Percentiles rank a stretch among this genome's conserved stretches.
Conservation (phyloP, 352 stramenopile genomes). For the Phytophthora podocarpi region DNA sequence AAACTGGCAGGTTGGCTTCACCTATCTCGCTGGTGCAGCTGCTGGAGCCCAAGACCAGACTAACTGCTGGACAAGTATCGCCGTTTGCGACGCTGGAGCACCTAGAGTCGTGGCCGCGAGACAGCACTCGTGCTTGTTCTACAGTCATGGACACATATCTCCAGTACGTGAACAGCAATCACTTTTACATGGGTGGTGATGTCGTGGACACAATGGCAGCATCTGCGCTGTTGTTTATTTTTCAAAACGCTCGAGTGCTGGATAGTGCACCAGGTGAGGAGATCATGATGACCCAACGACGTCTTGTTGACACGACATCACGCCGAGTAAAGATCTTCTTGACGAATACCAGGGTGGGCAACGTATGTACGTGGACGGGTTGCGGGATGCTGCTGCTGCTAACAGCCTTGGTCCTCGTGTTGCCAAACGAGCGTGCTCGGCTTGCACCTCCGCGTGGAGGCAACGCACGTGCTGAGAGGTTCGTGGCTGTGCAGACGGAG, state of each 20-base stretch:
- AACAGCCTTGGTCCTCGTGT: conserved; percentile 50
- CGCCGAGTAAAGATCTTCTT: conserved; percentile 49
- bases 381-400: conserved; percentile 50
- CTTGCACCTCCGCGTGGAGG: conserved; percentile 50
- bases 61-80: conserved; percentile 11
- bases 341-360: conserved; percentile 64
- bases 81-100: conserved; percentile 22
- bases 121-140: conserved; percentile 10
- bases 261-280: conserved; percentile 23
- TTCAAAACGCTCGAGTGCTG: conserved; percentile 52
- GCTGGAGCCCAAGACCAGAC: conserved; percentile 34
- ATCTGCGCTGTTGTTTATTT: conserved; percentile 55
- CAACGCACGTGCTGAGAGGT: conserved; percentile 65
- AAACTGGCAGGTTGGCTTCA: background rate
- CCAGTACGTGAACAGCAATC: conserved; percentile 31
- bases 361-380: conserved; percentile 51
- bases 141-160: conserved; percentile 43
- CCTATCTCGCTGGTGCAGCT: conserved; percentile 45
- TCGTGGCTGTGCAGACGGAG: conserved; percentile 71
- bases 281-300: conserved; percentile 26
- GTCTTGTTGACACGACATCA: conserved; percentile 27
- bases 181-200: conserved; percentile 34
- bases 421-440: conserved; percentile 61
- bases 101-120: conserved; percentile 19
- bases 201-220: conserved; percentile 47